Base-by-base conservation (phyloP, 1,284 basidiomycete genomes). In the Amylostereum areolatum region DNA sequence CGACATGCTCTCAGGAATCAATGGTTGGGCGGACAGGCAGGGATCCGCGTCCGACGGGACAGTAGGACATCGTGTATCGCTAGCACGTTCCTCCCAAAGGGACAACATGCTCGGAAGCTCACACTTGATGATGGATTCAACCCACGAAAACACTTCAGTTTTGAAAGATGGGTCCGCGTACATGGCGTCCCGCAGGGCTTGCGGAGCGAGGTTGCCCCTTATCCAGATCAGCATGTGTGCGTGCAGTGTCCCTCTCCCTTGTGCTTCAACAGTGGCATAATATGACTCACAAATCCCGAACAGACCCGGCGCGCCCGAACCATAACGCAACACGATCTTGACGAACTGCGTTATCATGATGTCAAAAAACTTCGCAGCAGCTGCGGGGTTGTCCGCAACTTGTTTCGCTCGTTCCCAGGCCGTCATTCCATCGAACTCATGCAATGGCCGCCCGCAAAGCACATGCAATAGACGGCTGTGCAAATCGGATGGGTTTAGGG, bases 231-330 rank as follows among this genome's bases (percentile, higher is more conserved):
- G 7, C 46, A 61, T 52, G 48, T 62, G 59, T 24, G 59, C 49
- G 50, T 61, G 58, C 25, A 62, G 44, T 5, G 53, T 56, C 2
- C 57, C 57, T 11, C 54, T 34, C 2, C 55, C 59, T 47, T 63
- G 59, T 1, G 61, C 55, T 39, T 63, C 58, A 1, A 62, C 60
- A 1, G 54, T 58, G 1, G 59, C 64, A 47, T 60, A 62, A 40
- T 66, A 67, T 0, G 55, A 63, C 11, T 33, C 40, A n/a, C 61
- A 59, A 12, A 39, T 37, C 6, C 64, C 65, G 44, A 64, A 60
- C 18, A 50, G 25, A 1, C 49, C 37, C 2, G 33, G 34, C 3
- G 33, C 25, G 12, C 10, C 28, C 0, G 27, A 10, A 3, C 49
- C 52, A 45, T 52, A 48, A 5, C 46, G 36, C 2, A 60, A 34